phyloP scores from a whole-genome alignment of 2,329 filamentous ascomycete species.

The Daldinia eschscholtzii region DNA sequence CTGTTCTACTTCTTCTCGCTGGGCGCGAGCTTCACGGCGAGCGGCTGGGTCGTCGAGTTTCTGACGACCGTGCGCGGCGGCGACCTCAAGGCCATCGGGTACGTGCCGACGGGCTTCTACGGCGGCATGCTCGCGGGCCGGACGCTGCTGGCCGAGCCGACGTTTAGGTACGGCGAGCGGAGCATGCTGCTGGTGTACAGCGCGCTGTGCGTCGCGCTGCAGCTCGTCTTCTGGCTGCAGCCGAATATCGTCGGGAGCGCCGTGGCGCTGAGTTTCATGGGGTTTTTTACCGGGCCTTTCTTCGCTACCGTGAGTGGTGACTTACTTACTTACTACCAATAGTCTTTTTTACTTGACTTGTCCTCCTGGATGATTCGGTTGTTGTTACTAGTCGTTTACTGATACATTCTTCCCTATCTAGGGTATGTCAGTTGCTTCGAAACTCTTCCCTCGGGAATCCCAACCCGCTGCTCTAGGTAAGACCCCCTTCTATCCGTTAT shows the following conservation, averaged over 20 bases:
- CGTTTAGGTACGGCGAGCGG: conserved; percentile 68
- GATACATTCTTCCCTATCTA: conserved; percentile 35
- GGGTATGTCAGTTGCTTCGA: conserved; percentile 66
- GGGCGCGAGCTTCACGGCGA: conserved; percentile 66
- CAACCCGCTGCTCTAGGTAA: conserved; percentile 62
- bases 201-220: conserved; percentile 64
- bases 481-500: conserved; percentile 11
- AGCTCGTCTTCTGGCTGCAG: conserved; percentile 74
- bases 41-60: conserved; percentile 75
- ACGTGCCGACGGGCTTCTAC: conserved; percentile 71
- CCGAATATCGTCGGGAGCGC: conserved; percentile 69
- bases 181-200: conserved; percentile 69
- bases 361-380: background rate
- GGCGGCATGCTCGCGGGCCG: conserved; percentile 70
- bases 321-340: background rate
- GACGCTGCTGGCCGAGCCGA: conserved; percentile 69
- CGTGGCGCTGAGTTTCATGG: conserved; percentile 64
- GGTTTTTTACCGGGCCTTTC: conserved; percentile 66
- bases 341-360: too few relatives aligned
- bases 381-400: background rate
- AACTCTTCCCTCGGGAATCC: conserved; percentile 61
- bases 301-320: conserved; percentile 62
- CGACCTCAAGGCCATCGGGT: conserved; percentile 64
- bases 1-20: conserved; percentile 75
- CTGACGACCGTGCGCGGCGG: conserved; percentile 71